A percentile compares a stretch with the other conserved stretches of the same genome.
Evolutionary conservation across 2,329 filamentous ascomycete species (phyloP).

Genomic region (Claviceps africana): DNA sequence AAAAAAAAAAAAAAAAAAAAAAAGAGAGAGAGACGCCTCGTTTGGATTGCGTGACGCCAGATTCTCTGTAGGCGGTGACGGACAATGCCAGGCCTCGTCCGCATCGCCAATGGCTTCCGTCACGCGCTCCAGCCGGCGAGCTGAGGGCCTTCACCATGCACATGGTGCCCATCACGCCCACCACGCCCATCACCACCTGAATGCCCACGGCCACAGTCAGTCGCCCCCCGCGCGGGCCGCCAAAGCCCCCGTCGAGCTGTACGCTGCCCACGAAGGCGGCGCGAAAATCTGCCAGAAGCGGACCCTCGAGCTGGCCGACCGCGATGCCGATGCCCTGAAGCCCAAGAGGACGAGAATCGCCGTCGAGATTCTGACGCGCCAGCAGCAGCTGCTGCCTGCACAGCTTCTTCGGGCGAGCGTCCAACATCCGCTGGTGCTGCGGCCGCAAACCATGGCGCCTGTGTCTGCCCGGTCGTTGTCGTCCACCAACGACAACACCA

Average conservation of each 20-base stretch:
- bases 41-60: conserved; percentile 1
- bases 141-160: conserved; percentile 28
- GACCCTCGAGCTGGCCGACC: conserved; percentile 28
- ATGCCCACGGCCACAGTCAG: conserved; percentile 15
- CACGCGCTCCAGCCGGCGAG: conserved; percentile 36
- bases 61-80: conserved; percentile 11
- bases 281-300: conserved; percentile 33
- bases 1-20: neutral
- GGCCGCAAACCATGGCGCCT: conserved; percentile 11
- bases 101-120: conserved; percentile 34
- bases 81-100: conserved; percentile 24
- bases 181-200: conserved; percentile 14
- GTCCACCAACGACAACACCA: neutral
- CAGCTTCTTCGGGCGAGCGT: conserved; percentile 12
- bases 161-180: conserved; percentile 11
- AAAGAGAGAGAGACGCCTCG: conserved; percentile 2
- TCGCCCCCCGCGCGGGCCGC: conserved; percentile 11
- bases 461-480: conserved; percentile 3
- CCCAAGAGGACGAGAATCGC: conserved; percentile 38
- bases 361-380: conserved; percentile 33
- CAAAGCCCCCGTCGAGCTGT: conserved; percentile 1
- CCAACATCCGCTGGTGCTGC: conserved; percentile 14
- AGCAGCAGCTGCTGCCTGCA: conserved; percentile 16
- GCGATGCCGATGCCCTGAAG: conserved; percentile 29
- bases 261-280: conserved; percentile 18